Conservation (phyloP, 192 early-diverging fungal genomes). For the Entrophospora sp. region DNA sequence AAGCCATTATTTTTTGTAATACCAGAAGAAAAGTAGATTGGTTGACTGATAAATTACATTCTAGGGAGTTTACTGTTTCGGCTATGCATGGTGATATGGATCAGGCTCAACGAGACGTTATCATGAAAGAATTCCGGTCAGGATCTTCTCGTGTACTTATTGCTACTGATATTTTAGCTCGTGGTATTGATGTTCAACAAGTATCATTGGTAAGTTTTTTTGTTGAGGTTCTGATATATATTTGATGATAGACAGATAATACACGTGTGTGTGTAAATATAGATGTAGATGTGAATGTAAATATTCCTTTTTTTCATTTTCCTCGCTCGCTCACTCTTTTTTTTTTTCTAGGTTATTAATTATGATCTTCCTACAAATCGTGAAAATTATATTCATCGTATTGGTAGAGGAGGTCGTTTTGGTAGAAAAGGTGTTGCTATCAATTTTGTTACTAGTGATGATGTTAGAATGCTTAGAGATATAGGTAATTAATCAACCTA, state of each 20-base stretch:
- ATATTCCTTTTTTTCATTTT: too few species aligned
- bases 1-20: conserved; percentile 98
- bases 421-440: conserved; percentile 97
- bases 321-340: neutral
- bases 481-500: conserved; percentile 44
- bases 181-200: conserved; percentile 99
- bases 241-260: neutral
- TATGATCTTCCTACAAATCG: conserved; percentile 94
- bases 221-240: neutral
- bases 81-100: conserved; percentile 99
- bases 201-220: conserved; percentile 74
- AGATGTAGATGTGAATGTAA: too few species aligned
- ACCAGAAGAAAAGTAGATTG: conserved; percentile 93
- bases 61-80: conserved; percentile 95
- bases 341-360: conserved; percentile 44
- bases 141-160: conserved; percentile 89
- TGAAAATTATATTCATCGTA: conserved; percentile 98
- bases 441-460: conserved; percentile 96
- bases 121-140: conserved; percentile 96
- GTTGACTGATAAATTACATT: conserved; percentile 93
- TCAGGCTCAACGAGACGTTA: conserved; percentile 92
- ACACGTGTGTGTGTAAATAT: too few species aligned
- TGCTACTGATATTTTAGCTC: conserved; percentile 97
- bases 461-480: conserved; percentile 86
- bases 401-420: conserved; percentile 95